Evolutionary conservation across 306 rosid species (phyloP), one percentile per base, ranked within the genome.

Genomic region (Gastrolobium bilobum): DNA sequence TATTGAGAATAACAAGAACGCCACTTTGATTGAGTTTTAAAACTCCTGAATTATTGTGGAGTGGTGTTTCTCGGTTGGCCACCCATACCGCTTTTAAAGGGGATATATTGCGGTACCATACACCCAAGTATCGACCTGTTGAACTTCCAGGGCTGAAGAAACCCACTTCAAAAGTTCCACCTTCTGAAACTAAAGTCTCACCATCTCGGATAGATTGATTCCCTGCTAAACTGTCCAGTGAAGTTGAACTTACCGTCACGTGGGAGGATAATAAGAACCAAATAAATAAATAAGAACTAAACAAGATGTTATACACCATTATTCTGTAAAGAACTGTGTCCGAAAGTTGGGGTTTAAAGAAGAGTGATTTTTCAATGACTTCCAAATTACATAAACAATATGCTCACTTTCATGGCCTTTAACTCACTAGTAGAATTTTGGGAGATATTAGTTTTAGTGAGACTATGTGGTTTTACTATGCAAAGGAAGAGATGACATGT

Each of bases 141-240:
- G 79, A 61, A 4, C 14, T 61, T n/a, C 79, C 67, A 2, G 73
- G 78, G 33, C 83, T 79, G 50, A 79, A 79, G 35, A 79, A 79
- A 0, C 79, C 83, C 1, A 42, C 3, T 74, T 50, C 83, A 62
- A 51, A 34, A 26, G 11, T 35, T 7, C 79, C 78, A 3, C 6
- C 66, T 0, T 10, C 42, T 51, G 83, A 79, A 70, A 79, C 83
- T 72, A 71, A 39, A 42, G 46, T 26, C 6, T 79, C 44, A 5
- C 73, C 67, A 39, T 71, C 83, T 62, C 6, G 7, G 26, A 71
- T 61, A 0, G 65, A 51, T 15, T 40, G 14, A 43, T 10, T n/a
- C 29, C 6, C 38, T 13, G 57, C 51, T 15, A 71, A 29, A 4
- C 2, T 39, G 67, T 79, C 73, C 8, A 79, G 7, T 13, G 57